Evolutionary conservation across 2,329 filamentous ascomycete species (phyloP).

Genomic region (Annulohypoxylon truncatum): DNA sequence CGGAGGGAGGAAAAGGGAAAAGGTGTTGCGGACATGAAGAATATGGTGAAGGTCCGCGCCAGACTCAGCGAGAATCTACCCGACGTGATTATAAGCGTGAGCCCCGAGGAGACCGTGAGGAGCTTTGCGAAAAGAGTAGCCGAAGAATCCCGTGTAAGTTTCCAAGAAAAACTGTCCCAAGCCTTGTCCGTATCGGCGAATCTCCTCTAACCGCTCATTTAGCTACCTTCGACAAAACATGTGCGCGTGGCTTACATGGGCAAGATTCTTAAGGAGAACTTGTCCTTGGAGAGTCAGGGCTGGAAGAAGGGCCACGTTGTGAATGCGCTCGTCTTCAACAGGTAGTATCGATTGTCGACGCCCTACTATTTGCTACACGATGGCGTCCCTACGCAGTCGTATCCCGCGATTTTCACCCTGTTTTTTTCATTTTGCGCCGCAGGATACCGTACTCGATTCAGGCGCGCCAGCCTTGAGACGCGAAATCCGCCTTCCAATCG

Average conservation of each 20-base stretch:
- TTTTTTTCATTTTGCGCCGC: not conserved
- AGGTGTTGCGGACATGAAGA: slow-evolving; percentile 62
- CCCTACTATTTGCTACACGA: not conserved
- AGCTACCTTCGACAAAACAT: slow-evolving; percentile 69
- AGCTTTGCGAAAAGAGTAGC: slow-evolving; percentile 71
- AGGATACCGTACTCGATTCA: not conserved
- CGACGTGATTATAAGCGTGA: slow-evolving; percentile 70
- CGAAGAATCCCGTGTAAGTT: slow-evolving; percentile 71
- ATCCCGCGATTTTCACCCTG: not conserved
- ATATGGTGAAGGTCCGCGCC: slow-evolving; percentile 68
- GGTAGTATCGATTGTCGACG: slow-evolving; percentile 49
- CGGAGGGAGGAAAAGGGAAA: slow-evolving; percentile 71
- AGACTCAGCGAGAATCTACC: slow-evolving; percentile 74
- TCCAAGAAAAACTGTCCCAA: slow-evolving; percentile 3
- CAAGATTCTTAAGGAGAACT: slow-evolving; percentile 77
- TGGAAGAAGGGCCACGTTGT: slow-evolving; percentile 82
- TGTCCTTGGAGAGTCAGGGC: slow-evolving; percentile 74
- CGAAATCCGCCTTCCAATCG: not conserved
- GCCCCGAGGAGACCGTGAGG: slow-evolving; percentile 72
- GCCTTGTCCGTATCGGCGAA: not conserved
- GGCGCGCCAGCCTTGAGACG: not conserved
- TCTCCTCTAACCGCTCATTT: slow-evolving; percentile 23
- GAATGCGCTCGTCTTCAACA: slow-evolving; percentile 77
- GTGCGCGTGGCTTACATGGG: slow-evolving; percentile 85
- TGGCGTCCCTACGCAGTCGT: not conserved